phyloP scores from a whole-genome alignment of 2,329 filamentous ascomycete genomes.

The Calonectria multiphialidica region DNA sequence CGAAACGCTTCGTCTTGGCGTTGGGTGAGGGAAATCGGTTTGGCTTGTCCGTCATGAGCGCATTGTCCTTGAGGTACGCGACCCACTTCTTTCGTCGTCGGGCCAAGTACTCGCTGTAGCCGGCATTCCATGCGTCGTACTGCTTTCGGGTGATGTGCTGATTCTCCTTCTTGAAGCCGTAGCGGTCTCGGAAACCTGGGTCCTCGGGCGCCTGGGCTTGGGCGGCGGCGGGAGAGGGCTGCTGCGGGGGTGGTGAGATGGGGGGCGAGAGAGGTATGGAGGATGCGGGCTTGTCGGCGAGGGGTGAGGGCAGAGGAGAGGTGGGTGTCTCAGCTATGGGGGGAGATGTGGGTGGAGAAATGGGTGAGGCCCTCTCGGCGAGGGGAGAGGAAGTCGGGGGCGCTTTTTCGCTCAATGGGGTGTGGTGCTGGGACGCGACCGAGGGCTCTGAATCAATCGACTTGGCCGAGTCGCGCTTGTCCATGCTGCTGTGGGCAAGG shows the following conservation, averaged over 20 bases:
- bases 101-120: slow-evolving; percentile 81
- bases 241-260: slow-evolving; percentile 28
- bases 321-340: slow-evolving; percentile 6
- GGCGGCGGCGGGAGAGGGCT: slow-evolving; percentile 37
- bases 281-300: not conserved
- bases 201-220: slow-evolving; percentile 52
- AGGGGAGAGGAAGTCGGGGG: slow-evolving; percentile 19
- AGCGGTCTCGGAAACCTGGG: slow-evolving; percentile 76
- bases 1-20: slow-evolving; percentile 88
- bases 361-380: slow-evolving; percentile 24
- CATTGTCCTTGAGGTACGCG: slow-evolving; percentile 80
- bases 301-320: not conserved
- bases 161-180: slow-evolving; percentile 91
- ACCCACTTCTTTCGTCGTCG: slow-evolving; percentile 87
- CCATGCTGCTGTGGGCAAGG: slow-evolving; percentile 42
- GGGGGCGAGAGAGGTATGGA: slow-evolving; percentile 22
- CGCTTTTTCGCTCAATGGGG: slow-evolving; percentile 18
- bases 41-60: slow-evolving; percentile 78
- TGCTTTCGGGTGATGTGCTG: slow-evolving; percentile 81
- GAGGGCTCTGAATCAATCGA: slow-evolving; percentile 55
- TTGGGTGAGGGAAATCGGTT: slow-evolving; percentile 83
- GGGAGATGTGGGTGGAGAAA: slow-evolving; percentile 27
- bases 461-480: slow-evolving; percentile 66
- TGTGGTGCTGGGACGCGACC: slow-evolving; percentile 38
- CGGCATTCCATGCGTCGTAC: slow-evolving; percentile 84